Evolutionary conservation across 345 rosid genomes (phyloP).

Genomic region (Syzygium grande): DNA sequence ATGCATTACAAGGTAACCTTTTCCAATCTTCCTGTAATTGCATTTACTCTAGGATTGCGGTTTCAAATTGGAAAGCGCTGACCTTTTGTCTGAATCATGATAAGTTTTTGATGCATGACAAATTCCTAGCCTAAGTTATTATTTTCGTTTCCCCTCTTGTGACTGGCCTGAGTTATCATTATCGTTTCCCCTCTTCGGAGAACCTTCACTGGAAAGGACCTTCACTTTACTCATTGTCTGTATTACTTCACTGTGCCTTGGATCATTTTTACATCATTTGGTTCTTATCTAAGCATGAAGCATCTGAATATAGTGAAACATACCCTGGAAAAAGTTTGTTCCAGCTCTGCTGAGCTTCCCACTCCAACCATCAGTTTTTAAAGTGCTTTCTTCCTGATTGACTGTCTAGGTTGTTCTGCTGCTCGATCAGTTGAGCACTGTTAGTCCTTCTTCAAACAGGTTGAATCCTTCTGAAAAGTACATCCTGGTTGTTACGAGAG

Average conservation of each 20-base stretch:
- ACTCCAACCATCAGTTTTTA: neutral
- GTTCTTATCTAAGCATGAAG: neutral
- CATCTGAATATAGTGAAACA: neutral
- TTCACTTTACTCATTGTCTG: neutral
- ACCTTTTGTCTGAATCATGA: neutral
- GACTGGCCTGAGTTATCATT: neutral
- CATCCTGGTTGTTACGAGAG: slow-evolving; percentile 46
- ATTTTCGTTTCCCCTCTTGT: neutral
- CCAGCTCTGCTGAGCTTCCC: neutral
- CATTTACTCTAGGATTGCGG: neutral
- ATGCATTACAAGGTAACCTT: slow-evolving; percentile 58
- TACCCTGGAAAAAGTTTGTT: neutral
- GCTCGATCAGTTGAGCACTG: slow-evolving; percentile 43
- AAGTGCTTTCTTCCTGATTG: neutral
- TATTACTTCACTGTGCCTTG: neutral
- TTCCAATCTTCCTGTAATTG: neutral
- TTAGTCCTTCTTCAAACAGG: slow-evolving; percentile 46
- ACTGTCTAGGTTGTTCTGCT: slow-evolving; percentile 50
- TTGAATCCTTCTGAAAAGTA: slow-evolving; percentile 50
- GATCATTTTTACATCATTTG: neutral
- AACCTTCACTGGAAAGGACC: neutral
- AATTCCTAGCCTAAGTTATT: neutral
- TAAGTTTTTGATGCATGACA: neutral
- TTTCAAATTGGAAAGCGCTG: neutral
- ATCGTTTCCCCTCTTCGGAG: neutral